Evolutionary conservation across 2,329 filamentous ascomycete genomes (phyloP), one percentile per base, ranked within the genome.

Genomic region (Penicillium psychrosexuale): DNA sequence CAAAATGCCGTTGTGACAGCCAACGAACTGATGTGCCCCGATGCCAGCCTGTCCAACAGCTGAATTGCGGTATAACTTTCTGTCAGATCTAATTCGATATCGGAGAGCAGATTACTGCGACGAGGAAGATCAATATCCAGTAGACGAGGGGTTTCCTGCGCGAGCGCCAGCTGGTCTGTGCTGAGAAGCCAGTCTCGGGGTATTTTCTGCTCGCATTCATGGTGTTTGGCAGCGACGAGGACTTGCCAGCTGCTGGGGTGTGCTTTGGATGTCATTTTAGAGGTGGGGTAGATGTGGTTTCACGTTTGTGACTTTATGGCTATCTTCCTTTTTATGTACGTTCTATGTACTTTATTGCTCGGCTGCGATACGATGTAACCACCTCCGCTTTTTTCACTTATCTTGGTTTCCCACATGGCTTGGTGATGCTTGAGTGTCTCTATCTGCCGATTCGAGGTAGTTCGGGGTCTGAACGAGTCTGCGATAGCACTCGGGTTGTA

Each of bases 41-140:
- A 51, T 0, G 61, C 59, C 8, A 69, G 51, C 8, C 61, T 62
- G 3, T 27, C 47, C 7, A 67, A 31, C 8, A 69, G 53, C 17
- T 65, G 55, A 0, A 43, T 47, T 6, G 63, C 66, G 3, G 61
- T 54, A 37, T 63, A 64, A 3, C 61, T 61, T 47, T 69, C 66
- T 0, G 81, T 83, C 34, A 83, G 79, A 8, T 72, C 68, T 3
- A 82, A 58, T 61, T 83, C 80, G n/a, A 68, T 56, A 0, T 69
- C 44, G 0, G 76, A 73, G 7, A 83, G 63, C 8, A 83, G 64
- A 1, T 79, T 78, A 47, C 76, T 78, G 46, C 49, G 50, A 9
- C 59, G 57, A 0, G 60, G 57, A 4, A 64, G 40, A 40, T 58
- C 59, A 56, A 61, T 58, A 3, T 62, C 64, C 7, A 72, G 46